phyloP scores from a whole-genome alignment of 2,329 filamentous ascomycete species.

The Cladophialophora carrionii region DNA sequence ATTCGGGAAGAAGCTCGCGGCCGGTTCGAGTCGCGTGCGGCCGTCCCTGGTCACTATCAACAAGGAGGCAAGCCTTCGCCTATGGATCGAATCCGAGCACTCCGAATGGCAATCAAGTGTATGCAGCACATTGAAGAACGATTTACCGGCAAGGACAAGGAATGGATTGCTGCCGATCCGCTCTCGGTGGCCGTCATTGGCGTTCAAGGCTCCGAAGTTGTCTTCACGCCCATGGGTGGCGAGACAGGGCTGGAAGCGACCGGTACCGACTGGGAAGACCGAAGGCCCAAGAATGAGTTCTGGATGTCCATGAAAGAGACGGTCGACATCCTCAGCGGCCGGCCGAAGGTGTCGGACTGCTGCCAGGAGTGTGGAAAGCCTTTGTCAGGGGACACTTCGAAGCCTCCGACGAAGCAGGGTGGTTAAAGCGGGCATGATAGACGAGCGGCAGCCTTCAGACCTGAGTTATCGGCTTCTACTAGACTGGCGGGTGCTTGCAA shows the following conservation, averaged over 20 bases:
- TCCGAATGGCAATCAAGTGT: constrained; percentile 89
- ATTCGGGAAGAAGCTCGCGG: constrained; percentile 91
- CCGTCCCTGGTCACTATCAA: constrained; percentile 91
- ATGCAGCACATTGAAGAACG: constrained; percentile 81
- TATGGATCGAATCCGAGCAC: constrained; percentile 93
- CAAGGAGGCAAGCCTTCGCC: constrained; percentile 90
- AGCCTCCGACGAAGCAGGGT: neutral
- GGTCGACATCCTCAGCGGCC: constrained; percentile 81
- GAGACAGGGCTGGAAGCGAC: constrained; percentile 70
- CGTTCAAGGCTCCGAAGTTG: constrained; percentile 83
- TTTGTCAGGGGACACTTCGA: constrained; percentile 24
- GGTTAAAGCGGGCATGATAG: neutral
- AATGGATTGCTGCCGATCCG: constrained; percentile 72
- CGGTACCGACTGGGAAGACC: constrained; percentile 91
- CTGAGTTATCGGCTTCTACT: neutral
- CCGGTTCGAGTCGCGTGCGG: constrained; percentile 88
- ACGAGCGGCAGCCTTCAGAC: neutral
- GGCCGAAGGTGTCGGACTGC: constrained; percentile 52
- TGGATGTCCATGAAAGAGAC: constrained; percentile 80
- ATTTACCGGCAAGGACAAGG: constrained; percentile 67
- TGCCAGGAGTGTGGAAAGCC: constrained; percentile 36
- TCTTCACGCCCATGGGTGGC: constrained; percentile 76
- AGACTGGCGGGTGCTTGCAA: neutral
- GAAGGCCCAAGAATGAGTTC: constrained; percentile 80
- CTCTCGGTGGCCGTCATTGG: constrained; percentile 82